Evolutionary conservation across 2,329 filamentous ascomycete genomes (phyloP), one percentile per base, ranked within the genome.

Genomic region (Chrysoporthe puriensis): DNA sequence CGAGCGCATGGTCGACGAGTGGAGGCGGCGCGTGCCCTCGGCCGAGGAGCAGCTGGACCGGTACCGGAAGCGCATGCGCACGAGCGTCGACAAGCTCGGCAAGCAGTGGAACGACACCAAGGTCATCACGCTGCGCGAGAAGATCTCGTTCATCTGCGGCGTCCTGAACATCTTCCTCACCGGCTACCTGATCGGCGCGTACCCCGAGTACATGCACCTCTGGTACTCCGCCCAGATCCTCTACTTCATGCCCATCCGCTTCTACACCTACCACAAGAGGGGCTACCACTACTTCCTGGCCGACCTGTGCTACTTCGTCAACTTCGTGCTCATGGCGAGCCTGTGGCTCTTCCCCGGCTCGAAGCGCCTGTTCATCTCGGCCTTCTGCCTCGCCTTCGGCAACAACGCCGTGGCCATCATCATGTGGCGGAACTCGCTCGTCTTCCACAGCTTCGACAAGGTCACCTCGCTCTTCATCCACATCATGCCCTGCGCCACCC

Each of bases 391-490:
- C 44, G 92, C 94, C 11, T 96, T 93, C 76, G 96, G 96, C 71
- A 99, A 99, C 80, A 99, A 99, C 76, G 96, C 96, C 26, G 90
- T 97, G 59, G 96, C 96, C 14, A 98, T 99, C 77, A 94, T 96
- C 76, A 96, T 99, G 94, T 99, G 96, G 96, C 90, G 96, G 71
- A 99, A 99, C 78, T 97, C 94, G 43, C 87, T 99, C 76, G 96
- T 99, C 59, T 99, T 99, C 79, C 96, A 99, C 83, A 97, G 93
- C 76, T 90, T 99, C 80, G 96, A 99, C 84, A 99, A 99, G 80
- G 94, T 98, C 70, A 96, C 94, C 14, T 96, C 93, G 77, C 85
- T 99, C n/a, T 99, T 99, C 81, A 97, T 99, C 73, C 96, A 99
- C 79, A 97, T 99, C 75, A 99, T 99, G 95, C 96, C 96, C 0